Evolutionary conservation across 2,329 filamentous ascomycete species (phyloP), one percentile per base, ranked within the genome.

Genomic region (Alternaria ethzedia): DNA sequence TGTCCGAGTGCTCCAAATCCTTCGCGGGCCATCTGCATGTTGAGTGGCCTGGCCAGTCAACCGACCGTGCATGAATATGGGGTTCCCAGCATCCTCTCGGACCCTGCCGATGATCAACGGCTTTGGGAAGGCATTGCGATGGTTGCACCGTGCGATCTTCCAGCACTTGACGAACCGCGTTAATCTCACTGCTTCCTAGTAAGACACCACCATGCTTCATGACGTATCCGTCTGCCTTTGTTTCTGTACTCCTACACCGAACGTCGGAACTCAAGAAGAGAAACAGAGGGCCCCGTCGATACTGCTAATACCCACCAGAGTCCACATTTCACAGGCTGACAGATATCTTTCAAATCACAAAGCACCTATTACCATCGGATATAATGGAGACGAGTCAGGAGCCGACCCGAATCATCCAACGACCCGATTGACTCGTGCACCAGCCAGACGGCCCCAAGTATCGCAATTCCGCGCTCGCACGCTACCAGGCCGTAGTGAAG

Each of bases 51-150:
- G 28, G 54, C 28, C 50, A 54, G 43, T 41, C 28, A 36, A 36
- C 20, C 54, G 43, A 46, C 41, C 47, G 55, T 59, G 59, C 60
- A 49, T 49, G 49, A 32, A 45, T 59, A 59, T 63, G 56, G 56
- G 60, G 60, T 59, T 64, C 41, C 47, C 30, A 61, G 30, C 44
- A 47, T 44, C 28, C 52, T 10, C 43, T 8, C 25, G 25, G 54
- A 55, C 49, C 54, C 62, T 61, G 61, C 26, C 15, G 59, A 56
- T 47, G 59, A 63, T 56, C 63, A 63, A 63, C 59, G 55, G 58
- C 30, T 65, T 67, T 55, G 36, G 64, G 63, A 60, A 64, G 41
- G 59, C 59, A 51, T 51, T 67, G 56, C 63, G 62, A 57, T 21
- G 17, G 36, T 41, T 26, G 51, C 54, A 50, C 45, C 44, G 26